phyloP scores from a whole-genome alignment of 1,139 yeast genomes.

The Debaryomyces fabryi region DNA sequence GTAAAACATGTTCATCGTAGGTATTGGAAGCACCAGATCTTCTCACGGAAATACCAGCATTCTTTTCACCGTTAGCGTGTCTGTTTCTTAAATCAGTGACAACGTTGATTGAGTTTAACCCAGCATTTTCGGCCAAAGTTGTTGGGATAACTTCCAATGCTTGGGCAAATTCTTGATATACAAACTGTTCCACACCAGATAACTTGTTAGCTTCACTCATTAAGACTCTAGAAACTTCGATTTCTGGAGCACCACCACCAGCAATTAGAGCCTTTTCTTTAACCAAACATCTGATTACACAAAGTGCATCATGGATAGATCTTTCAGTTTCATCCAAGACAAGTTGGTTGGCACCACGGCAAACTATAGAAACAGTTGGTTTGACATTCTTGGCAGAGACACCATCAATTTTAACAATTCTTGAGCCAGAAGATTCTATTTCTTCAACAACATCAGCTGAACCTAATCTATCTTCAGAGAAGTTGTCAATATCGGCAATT shows the following conservation, averaged over 20 bases:
- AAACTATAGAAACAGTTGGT: slow-evolving; percentile 86
- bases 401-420: slow-evolving; percentile 88
- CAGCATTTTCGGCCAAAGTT: slow-evolving; percentile 97
- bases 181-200: slow-evolving; percentile 91
- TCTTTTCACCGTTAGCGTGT: slow-evolving; percentile 87
- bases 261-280: slow-evolving; percentile 94
- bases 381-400: slow-evolving; percentile 57
- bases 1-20: slow-evolving; percentile 90
- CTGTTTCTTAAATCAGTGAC: slow-evolving; percentile 92
- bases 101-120: slow-evolving; percentile 90
- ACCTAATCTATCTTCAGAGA: slow-evolving; percentile 91
- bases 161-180: slow-evolving; percentile 93
- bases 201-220: slow-evolving; percentile 75
- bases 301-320: slow-evolving; percentile 93
- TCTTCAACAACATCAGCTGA: slow-evolving; percentile 92
- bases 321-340: slow-evolving; percentile 95
- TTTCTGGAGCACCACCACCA: slow-evolving; percentile 99
- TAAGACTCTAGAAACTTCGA: slow-evolving; percentile 84
- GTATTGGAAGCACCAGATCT: slow-evolving; percentile 93
- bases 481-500: slow-evolving; percentile 90
- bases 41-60: slow-evolving; percentile 96
- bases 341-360: slow-evolving; percentile 92
- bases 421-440: slow-evolving; percentile 89
- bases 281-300: slow-evolving; percentile 94
- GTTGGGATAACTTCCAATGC: slow-evolving; percentile 97